phyloP scores from a whole-genome alignment of 805 yeast genomes.

The Metschnikowia gelsemii region DNA sequence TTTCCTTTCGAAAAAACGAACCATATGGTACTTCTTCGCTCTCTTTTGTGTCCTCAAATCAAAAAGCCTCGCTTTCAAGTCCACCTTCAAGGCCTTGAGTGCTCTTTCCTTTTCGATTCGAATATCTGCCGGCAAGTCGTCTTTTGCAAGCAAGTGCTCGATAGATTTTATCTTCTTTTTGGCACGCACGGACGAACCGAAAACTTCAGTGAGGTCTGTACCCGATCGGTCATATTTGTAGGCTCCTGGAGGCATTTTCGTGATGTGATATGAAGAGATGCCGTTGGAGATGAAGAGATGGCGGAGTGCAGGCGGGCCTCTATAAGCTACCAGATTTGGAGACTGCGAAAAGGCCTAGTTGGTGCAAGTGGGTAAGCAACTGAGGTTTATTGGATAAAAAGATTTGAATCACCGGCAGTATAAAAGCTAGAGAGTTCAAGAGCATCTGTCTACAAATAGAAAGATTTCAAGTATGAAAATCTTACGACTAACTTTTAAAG shows the following conservation, averaged over 20 bases:
- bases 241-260: constrained; percentile 13
- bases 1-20: constrained; percentile 85
- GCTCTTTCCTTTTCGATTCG: constrained; percentile 75
- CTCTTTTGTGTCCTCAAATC: constrained; percentile 48
- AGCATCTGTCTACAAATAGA: too few relatives aligned
- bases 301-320: constrained; percentile 6
- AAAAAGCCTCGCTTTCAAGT: constrained; percentile 50
- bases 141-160: constrained; percentile 64
- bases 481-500: too few relatives aligned
- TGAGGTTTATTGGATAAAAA: not conserved
- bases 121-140: constrained; percentile 60
- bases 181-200: constrained; percentile 33
- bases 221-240: constrained; percentile 13
- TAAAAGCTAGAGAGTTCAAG: not conserved
- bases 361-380: too few relatives aligned
- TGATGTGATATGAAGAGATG: not conserved
- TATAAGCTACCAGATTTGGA: not conserved
- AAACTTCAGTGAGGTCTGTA: constrained; percentile 20
- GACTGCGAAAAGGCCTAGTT: constrained; percentile 10
- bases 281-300: constrained; percentile 11
- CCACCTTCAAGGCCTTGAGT: constrained; percentile 59
- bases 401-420: not conserved
- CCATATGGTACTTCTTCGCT: constrained; percentile 85
- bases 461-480: too few relatives aligned
- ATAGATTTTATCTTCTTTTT: constrained; percentile 87